Conservation (phyloP, 768 basidiomycete genomes). For the Phlegmacium glaucopus region DNA sequence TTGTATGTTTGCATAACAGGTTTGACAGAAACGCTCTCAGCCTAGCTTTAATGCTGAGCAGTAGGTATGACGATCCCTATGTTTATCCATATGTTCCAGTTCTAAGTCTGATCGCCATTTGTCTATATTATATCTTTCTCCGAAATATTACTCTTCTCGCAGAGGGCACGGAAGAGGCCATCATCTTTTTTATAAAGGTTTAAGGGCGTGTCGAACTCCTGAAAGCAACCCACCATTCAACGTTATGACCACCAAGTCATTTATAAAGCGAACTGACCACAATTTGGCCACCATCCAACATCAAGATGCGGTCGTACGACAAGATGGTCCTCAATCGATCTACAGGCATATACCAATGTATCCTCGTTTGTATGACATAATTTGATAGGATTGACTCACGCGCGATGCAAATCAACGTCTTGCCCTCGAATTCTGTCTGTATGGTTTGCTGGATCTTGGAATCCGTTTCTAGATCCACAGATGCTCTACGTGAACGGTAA, state of each 20-base stretch:
- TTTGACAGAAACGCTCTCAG: too few relatives aligned
- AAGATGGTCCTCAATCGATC: conserved; percentile 80
- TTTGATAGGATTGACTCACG: conserved; percentile 43
- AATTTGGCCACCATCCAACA: conserved; percentile 62
- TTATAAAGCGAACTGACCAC: conserved; percentile 32
- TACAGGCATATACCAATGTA: conserved; percentile 2
- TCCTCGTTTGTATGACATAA: conserved; percentile 11
- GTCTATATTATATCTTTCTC: conserved; percentile 8
- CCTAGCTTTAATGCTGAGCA: too few relatives aligned
- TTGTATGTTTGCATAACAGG: too few relatives aligned
- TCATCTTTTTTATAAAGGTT: conserved; percentile 42
- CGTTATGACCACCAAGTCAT: neutral
- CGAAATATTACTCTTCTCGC: conserved; percentile 29
- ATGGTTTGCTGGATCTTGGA: conserved; percentile 82
- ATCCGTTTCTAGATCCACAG: conserved; percentile 78
- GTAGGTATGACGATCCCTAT: too few relatives aligned
- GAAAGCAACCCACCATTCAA: neutral
- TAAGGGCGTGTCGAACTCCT: conserved; percentile 59
- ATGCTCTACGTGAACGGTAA: conserved; percentile 36
- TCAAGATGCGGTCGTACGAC: conserved; percentile 67
- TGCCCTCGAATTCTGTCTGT: conserved; percentile 63
- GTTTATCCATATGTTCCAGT: too few relatives aligned
- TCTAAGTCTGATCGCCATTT: too few relatives aligned
- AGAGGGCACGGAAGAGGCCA: conserved; percentile 63
- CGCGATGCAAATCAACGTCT: conserved; percentile 76